Evolutionary conservation across 2,329 filamentous ascomycete genomes (phyloP).

Genomic region (Cephalotrichum gorgonifer): DNA sequence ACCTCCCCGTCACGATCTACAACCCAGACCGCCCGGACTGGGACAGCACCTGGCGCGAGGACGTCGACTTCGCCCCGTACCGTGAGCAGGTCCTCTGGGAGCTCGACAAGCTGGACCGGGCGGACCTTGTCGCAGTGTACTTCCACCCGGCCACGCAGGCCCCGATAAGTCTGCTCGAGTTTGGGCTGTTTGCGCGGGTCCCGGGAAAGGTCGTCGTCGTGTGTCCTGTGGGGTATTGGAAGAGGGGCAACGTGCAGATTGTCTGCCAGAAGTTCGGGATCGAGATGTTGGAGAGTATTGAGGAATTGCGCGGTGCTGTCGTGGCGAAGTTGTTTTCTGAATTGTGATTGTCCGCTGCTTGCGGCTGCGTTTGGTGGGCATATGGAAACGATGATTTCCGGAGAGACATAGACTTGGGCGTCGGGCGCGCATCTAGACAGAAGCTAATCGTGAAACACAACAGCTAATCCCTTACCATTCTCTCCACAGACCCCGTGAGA

Average conservation of each 20-base stretch:
- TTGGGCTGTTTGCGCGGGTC: conserved; percentile 39
- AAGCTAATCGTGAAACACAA: too few relatives aligned
- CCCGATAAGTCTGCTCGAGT: conserved; percentile 48
- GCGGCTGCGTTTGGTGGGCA: too few relatives aligned
- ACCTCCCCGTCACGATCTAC: conserved; percentile 40
- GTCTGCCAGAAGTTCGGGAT: conserved; percentile 39
- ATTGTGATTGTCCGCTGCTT: too few relatives aligned
- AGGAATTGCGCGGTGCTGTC: conserved; percentile 26
- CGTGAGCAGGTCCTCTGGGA: conserved; percentile 51
- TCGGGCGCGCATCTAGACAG: too few relatives aligned
- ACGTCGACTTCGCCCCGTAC: conserved; percentile 34
- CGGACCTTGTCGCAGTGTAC: conserved; percentile 45
- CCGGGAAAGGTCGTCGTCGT: conserved; percentile 38
- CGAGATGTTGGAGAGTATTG: conserved; percentile 28
- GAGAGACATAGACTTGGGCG: too few relatives aligned
- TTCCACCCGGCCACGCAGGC: conserved; percentile 42
- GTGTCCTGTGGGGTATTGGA: conserved; percentile 40
- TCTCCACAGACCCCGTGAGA: too few relatives aligned
- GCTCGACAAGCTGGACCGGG: conserved; percentile 40
- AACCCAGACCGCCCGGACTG: conserved; percentile 48
- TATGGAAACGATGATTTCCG: too few relatives aligned
- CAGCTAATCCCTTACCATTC: too few relatives aligned
- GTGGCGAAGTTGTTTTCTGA: conserved; percentile 16
- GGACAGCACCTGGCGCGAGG: conserved; percentile 42
- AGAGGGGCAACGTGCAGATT: conserved; percentile 50